Evolutionary conservation across 2,329 filamentous ascomycete species (phyloP).

Genomic region (Plectosphaerella cucumerina): DNA sequence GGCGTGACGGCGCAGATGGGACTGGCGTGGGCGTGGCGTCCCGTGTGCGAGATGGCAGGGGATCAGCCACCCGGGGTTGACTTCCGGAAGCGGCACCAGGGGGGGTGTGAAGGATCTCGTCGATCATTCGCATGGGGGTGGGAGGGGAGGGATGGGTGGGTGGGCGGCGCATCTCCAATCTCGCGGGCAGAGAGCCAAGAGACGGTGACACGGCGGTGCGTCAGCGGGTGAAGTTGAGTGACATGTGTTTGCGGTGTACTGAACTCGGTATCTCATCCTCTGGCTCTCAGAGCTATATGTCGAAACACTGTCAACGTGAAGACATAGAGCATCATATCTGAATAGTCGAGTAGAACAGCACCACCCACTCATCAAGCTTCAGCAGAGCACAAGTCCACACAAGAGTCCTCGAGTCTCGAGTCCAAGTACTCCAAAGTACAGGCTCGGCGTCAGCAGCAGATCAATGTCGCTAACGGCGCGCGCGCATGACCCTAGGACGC

Average conservation of each 20-base stretch:
- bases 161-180: neutral
- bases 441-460: neutral
- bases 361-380: no score
- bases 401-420: no score
- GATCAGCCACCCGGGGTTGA: slow-evolving; percentile 4
- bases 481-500: neutral
- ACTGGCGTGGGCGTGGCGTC: neutral
- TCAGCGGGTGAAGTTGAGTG: no score
- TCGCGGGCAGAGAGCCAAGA: no score
- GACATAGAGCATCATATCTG: no score
- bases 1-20: neutral
- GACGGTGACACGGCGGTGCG: no score
- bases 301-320: no score
- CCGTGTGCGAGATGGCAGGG: neutral
- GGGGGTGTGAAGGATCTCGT: slow-evolving; percentile 10
- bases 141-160: neutral
- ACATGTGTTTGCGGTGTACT: no score
- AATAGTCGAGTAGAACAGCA: no score
- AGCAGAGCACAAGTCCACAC: no score
- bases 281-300: no score
- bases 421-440: neutral
- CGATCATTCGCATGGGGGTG: slow-evolving; percentile 11
- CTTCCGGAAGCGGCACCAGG: slow-evolving; percentile 1
- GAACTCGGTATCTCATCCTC: no score
- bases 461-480: neutral